Conservation (phyloP, 306 rosid genomes). For the Dryas octopetala region DNA sequence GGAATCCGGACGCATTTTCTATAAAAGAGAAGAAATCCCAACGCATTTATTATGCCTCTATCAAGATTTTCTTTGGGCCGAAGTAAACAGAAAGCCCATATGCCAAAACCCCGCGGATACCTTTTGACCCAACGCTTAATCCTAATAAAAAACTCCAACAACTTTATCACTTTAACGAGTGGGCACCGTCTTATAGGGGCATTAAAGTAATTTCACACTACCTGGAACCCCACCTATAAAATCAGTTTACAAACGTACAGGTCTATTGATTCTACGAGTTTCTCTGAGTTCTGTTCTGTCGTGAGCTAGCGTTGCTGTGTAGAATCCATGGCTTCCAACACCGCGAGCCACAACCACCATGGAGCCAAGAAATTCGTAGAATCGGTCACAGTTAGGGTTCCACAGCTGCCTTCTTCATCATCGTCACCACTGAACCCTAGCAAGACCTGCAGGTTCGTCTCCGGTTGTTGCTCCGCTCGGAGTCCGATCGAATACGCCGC, state of each 20-base stretch:
- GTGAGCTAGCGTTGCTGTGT: background rate
- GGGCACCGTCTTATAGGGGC: background rate
- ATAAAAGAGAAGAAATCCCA: no score
- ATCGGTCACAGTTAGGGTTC: conserved; percentile 25
- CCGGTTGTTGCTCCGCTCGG: conserved; percentile 18
- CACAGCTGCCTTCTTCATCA: background rate
- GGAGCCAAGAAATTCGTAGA: conserved; percentile 17
- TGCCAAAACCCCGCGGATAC: no score
- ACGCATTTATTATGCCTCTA: no score
- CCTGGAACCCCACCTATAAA: background rate
- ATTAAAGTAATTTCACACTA: background rate
- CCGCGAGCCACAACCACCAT: no score
- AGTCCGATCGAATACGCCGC: conserved; percentile 25
- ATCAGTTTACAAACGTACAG: background rate
- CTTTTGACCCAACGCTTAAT: no score
- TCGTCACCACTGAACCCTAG: background rate
- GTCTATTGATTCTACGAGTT: conserved; percentile 9
- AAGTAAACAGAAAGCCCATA: conserved; percentile 17
- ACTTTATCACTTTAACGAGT: background rate
- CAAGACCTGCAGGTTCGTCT: background rate
- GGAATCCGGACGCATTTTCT: no score
- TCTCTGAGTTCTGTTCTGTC: conserved; percentile 17
- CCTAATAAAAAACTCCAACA: background rate
- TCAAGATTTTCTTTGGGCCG: conserved; percentile 31
- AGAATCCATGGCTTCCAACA: conserved; percentile 43